Percentiles rank a stretch among this genome's conserved stretches.
These are phyloP conservation scores for Hura crepitans DNA, from an alignment of 441 rosid genomes.

Conservation along the genomic window DNA sequence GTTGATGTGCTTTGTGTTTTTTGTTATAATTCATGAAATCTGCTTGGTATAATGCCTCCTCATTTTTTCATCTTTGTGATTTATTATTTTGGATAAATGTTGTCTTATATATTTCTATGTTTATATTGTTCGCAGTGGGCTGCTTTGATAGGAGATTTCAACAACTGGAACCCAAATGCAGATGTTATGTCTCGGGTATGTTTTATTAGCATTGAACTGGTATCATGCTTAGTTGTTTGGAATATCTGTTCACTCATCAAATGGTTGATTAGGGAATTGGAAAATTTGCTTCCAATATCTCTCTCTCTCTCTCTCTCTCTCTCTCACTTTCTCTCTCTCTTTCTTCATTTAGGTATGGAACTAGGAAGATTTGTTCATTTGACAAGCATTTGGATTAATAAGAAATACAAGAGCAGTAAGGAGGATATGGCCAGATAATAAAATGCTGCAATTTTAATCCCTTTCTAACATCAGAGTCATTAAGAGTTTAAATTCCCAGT, in stretches of 20 bases:
- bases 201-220: conserved; percentile 12
- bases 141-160: conserved; percentile 91
- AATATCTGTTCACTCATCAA: not conserved
- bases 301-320: no score
- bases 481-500: no score
- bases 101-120: not conserved
- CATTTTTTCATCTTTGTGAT: not conserved
- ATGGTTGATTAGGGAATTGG: not conserved
- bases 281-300: not conserved
- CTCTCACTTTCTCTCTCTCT: not conserved
- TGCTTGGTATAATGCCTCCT: not conserved
- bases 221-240: not conserved
- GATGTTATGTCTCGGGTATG: conserved; percentile 82
- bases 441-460: not conserved
- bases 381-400: not conserved
- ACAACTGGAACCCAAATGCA: conserved; percentile 87
- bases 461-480: no score
- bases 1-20: not conserved
- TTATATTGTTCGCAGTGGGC: conserved; percentile 64
- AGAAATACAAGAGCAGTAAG: not conserved
- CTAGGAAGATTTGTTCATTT: not conserved
- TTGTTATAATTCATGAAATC: not conserved
- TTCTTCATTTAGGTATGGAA: not conserved
- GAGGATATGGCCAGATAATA: not conserved
- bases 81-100: not conserved